These are phyloP conservation scores for rapeseed (Brassica napus) DNA, from an alignment of 345 rosid species.

Conservation along the genomic window DNA sequence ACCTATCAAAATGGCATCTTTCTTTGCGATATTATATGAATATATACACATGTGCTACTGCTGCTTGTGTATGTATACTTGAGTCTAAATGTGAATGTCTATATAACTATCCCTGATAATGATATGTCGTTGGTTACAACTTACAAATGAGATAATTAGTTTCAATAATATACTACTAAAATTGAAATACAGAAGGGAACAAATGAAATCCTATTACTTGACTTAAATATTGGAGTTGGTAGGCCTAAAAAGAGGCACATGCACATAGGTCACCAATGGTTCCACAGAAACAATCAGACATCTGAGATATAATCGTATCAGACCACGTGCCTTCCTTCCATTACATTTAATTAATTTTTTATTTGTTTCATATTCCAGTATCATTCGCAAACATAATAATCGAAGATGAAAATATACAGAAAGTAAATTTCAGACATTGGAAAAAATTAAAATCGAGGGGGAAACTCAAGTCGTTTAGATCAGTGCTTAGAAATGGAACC, in stretches of 20 bases:
- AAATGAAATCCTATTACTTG: constrained; percentile 9
- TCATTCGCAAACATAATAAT: not conserved
- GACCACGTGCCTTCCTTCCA: constrained; percentile 31
- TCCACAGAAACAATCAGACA: constrained; percentile 32
- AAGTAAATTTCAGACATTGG: not conserved
- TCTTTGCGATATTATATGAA: not conserved
- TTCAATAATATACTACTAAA: not conserved
- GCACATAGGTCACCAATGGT: constrained; percentile 33
- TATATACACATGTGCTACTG: constrained; percentile 20
- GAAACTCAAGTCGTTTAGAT: constrained; percentile 2
- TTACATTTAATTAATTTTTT: not conserved
- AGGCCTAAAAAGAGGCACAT: constrained; percentile 29
- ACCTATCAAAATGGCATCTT: constrained; percentile 19
- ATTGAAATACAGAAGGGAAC: not conserved
- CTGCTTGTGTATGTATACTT: constrained; percentile 19
- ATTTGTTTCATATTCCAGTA: not conserved
- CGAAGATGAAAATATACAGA: not conserved
- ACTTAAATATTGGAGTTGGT: constrained; percentile 20
- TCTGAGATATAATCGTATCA: constrained; percentile 29
- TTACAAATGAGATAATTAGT: constrained; percentile 10
- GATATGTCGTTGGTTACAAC: constrained; percentile 25
- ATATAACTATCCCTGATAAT: constrained; percentile 12
- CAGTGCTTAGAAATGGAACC: constrained; percentile 9
- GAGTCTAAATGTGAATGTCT: constrained; percentile 31
- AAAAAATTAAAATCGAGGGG: not conserved